phyloP scores from a whole-genome alignment of 345 rosid species.

The Bruguiera sexangula region DNA sequence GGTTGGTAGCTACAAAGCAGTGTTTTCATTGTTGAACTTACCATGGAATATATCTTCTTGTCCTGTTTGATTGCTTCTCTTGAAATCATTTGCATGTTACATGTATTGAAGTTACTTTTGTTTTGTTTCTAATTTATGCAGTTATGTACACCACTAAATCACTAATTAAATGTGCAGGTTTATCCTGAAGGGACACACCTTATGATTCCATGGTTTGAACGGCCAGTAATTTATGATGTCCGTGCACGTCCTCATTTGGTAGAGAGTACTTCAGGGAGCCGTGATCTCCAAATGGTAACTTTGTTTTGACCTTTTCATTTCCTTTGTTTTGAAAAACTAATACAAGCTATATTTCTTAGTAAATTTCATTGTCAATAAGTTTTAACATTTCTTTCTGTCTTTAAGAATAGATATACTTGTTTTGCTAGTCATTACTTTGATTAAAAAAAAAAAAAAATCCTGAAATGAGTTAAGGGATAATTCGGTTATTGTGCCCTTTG shows the following conservation, averaged over 20 bases:
- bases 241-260: constrained; percentile 12
- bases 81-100: neutral
- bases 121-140: neutral
- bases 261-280: constrained; percentile 15
- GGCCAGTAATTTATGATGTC: constrained; percentile 82
- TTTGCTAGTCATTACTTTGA: no score
- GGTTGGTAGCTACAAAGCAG: no score
- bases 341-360: no score
- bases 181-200: constrained; percentile 94
- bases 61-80: neutral
- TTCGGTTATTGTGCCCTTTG: neutral
- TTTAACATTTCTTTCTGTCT: no score
- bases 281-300: constrained; percentile 21
- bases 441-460: no score
- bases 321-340: no score
- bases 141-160: neutral
- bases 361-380: neutral
- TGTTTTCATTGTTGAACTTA: no score
- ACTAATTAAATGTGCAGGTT: constrained; percentile 43
- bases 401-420: no score
- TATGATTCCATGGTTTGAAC: constrained; percentile 88
- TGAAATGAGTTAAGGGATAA: no score
- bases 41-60: neutral
- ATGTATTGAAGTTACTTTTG: neutral
- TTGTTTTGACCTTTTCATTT: no score